Percentiles rank a stretch among this genome's conserved stretches.
Conservation (phyloP, 2,329 filamentous ascomycete species). For the Venturia pyrina region DNA sequence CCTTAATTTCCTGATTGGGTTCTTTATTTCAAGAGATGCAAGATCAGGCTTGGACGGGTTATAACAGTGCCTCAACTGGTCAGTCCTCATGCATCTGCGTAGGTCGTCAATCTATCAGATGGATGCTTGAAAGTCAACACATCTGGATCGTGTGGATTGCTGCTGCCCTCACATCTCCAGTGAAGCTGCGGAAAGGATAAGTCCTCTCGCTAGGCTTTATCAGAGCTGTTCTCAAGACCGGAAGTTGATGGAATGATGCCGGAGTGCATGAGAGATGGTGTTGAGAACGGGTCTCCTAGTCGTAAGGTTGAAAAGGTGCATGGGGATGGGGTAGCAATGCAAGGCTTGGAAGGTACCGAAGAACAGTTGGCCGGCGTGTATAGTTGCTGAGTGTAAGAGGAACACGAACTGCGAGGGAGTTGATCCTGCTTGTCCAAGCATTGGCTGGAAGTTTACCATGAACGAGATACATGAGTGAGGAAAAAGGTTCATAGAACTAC, state of each 20-base stretch:
- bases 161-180: conserved; percentile 35
- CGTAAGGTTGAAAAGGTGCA: conserved; percentile 34
- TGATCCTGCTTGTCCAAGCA: not conserved
- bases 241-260: conserved; percentile 14
- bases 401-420: not conserved
- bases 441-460: not conserved
- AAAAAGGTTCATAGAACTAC: no score
- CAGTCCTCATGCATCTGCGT: no score
- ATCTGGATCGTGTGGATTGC: conserved; percentile 34
- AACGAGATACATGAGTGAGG: not conserved
- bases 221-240: conserved; percentile 23
- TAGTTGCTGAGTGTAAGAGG: conserved; percentile 14
- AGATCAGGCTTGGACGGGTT: no score
- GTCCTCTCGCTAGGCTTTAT: conserved; percentile 28
- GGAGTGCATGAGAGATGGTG: conserved; percentile 17
- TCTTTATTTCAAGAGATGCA: no score
- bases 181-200: conserved; percentile 35
- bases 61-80: no score
- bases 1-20: no score
- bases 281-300: conserved; percentile 18
- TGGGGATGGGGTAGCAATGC: conserved; percentile 31
- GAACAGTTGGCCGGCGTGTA: conserved; percentile 26
- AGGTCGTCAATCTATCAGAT: no score
- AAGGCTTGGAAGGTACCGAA: conserved; percentile 22
- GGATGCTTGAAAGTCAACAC: no score